phyloP scores from a whole-genome alignment of 441 rosid genomes.

The Aleurites moluccanus region DNA sequence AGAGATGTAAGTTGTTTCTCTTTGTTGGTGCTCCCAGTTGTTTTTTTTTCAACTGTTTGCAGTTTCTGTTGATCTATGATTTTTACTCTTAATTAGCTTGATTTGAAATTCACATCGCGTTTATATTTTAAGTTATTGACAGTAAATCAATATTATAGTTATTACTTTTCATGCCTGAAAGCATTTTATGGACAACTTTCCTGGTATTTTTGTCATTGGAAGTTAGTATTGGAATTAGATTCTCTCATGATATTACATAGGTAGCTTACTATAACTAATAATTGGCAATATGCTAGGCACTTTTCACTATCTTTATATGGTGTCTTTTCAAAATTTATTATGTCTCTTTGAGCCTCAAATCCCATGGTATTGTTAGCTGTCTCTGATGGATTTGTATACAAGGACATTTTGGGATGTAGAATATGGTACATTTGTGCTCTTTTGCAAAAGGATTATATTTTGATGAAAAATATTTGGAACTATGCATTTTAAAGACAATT shows the following conservation, averaged over 20 bases:
- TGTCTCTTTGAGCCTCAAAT: background rate
- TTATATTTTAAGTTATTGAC: background rate
- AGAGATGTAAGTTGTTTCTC: slow-evolving; percentile 72
- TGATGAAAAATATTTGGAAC: background rate
- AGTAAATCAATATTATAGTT: background rate
- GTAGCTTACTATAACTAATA: slow-evolving; percentile 1
- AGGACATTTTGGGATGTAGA: background rate
- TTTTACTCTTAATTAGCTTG: background rate
- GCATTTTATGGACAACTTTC: background rate
- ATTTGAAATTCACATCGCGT: background rate
- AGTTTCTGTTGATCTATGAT: background rate
- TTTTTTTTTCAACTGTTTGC: background rate
- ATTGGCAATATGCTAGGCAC: background rate
- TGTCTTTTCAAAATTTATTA: background rate
- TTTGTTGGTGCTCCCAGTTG: slow-evolving; percentile 5
- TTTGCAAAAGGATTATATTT: background rate
- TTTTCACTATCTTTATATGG: background rate
- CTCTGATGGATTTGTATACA: background rate
- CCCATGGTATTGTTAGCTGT: background rate
- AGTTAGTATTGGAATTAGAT: background rate
- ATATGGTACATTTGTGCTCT: background rate
- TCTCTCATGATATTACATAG: background rate
- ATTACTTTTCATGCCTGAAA: background rate
- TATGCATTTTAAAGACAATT: background rate
- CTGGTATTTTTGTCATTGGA: background rate